Evolutionary conservation across 139 green algal species (phyloP).

Genomic region (Chlorella vulgaris): DNA sequence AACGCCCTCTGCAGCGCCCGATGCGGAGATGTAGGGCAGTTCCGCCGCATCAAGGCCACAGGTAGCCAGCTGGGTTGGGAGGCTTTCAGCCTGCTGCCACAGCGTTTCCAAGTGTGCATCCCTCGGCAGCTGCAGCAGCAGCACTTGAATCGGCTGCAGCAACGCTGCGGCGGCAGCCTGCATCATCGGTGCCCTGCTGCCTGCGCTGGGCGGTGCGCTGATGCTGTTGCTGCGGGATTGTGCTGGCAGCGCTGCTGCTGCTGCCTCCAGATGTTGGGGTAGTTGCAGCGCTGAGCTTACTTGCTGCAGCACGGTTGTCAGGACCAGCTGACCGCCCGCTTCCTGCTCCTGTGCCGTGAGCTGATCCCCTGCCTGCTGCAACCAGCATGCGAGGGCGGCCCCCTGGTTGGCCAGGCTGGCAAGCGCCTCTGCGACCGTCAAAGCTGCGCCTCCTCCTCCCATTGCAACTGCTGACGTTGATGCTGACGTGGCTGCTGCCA

Average conservation of each 20-base stretch:
- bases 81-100: not conserved
- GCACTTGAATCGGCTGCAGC: not conserved
- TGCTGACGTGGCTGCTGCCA: not conserved
- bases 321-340: not conserved
- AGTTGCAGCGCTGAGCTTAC: slow-evolving; percentile 13
- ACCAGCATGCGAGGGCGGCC: not conserved
- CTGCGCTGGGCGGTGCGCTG: not conserved
- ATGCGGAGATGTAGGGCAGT: not conserved
- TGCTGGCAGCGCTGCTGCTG: not conserved
- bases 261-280: not conserved
- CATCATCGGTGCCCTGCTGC: slow-evolving; percentile 7
- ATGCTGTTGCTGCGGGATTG: not conserved
- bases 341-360: not conserved
- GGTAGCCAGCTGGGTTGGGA: not conserved
- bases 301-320: not conserved
- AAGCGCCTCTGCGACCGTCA: not conserved
- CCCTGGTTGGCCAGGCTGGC: not conserved
- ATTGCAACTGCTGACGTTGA: not conserved
- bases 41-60: not conserved
- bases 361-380: not conserved
- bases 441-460: not conserved
- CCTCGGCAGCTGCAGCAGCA: not conserved
- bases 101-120: not conserved
- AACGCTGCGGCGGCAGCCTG: not conserved
- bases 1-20: slow-evolving; percentile 3